Conservation (phyloP, 192 early-diverging fungal species). For the Podila clonocystis region DNA sequence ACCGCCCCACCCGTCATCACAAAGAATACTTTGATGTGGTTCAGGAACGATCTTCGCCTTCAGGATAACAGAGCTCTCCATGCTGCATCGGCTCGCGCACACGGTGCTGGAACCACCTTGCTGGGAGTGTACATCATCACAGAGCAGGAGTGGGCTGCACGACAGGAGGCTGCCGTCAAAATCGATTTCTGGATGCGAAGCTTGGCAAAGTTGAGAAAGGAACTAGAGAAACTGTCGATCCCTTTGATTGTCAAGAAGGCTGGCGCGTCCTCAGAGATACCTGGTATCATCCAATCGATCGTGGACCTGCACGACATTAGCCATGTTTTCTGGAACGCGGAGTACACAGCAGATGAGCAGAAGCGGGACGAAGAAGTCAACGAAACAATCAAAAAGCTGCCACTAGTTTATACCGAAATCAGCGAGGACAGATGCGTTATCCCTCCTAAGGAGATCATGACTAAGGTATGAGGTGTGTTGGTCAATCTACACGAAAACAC, state of each 20-base stretch:
- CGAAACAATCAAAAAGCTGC: constrained; percentile 11
- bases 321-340: constrained; percentile 62
- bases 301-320: constrained; percentile 37
- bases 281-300: constrained; percentile 43
- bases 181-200: constrained; percentile 65
- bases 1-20: constrained; percentile 28
- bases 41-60: constrained; percentile 58
- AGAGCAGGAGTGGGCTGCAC: constrained; percentile 59
- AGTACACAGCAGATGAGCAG: constrained; percentile 66
- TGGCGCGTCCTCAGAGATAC: constrained; percentile 21
- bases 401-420: constrained; percentile 33
- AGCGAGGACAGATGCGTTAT: constrained; percentile 69
- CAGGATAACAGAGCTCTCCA: constrained; percentile 55
- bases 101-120: constrained; percentile 10
- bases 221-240: constrained; percentile 49
- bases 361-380: constrained; percentile 50
- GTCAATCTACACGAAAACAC: not conserved
- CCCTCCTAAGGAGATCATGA: constrained; percentile 56
- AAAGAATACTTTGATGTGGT: constrained; percentile 59
- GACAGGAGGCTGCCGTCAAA: constrained; percentile 62
- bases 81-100: constrained; percentile 25
- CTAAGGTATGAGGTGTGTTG: constrained; percentile 50
- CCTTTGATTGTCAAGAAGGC: constrained; percentile 60
- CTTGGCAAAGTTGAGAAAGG: constrained; percentile 46
- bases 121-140: constrained; percentile 65